Base-by-base conservation (phyloP, 169 alveolate species). In the Eimeria praecox region DNA sequence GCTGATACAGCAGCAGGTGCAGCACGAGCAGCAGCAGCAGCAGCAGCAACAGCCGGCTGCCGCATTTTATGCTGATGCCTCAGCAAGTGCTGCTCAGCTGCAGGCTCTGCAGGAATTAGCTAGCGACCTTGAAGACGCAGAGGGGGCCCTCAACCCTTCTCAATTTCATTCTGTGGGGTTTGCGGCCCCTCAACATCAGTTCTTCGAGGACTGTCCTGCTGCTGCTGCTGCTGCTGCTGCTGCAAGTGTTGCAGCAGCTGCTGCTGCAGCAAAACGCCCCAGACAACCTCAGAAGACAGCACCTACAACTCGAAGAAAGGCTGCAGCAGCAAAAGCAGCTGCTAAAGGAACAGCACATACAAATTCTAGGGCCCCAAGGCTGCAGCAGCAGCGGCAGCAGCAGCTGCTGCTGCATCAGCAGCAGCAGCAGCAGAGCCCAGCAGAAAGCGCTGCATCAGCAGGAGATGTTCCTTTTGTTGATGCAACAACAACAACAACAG, bases 81-180 rank as follows among this genome's bases (percentile, higher is more conserved):
- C 85, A 30, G 85, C 44, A 10, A 75, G 85, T 42, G 85, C 85
- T 35, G 85, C 44, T 9, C 85, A 75, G 85, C 30, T 75, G 85
- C 85, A 75, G 22, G 85, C 85, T 16, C 85, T 75, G 44, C 85
- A 75, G 56, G 85, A 75, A 27, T 33, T 75, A 33, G 85, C 85
- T 12, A 75, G n/a, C 33, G 85, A 35, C 27, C 85, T 75, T 16
- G 85, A 75, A 12, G 44, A 8, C 22, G 52, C 85, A 24, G 52
- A 40, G n/a, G 85, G 52, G 85, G 44, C 38, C 6, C 8, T 75
- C 1, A 10, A 24, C 85, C 27, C 56, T 49, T 10, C 16, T 22
- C 52, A 30, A 49, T 27, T 12, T 30, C 30, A 8, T 40, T 42
- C 56, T 42, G 44, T 9, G n/a, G 49, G 52, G 0, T 27, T 24